Evolutionary conservation across 306 rosid species (phyloP).

Genomic region (Fragaria nilgerrensis): DNA sequence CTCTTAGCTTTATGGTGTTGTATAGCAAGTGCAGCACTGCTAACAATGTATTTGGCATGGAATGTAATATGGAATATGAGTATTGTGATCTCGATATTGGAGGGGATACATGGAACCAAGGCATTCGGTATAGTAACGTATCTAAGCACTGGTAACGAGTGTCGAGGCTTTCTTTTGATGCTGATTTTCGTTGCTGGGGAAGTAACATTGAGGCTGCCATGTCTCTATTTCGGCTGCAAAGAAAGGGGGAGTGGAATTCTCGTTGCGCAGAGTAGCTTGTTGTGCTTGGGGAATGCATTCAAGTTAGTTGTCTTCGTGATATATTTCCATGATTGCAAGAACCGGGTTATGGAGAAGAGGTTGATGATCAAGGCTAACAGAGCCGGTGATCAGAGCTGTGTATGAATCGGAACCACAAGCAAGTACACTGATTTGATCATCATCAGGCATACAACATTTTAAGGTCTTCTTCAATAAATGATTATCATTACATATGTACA

Average conservation of each 20-base stretch:
- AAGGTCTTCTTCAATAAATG: not conserved
- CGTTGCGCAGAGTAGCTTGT: conserved; percentile 34
- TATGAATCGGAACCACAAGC: not conserved
- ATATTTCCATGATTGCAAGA: conserved; percentile 58
- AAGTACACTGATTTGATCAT: not conserved
- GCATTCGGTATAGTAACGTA: conserved; percentile 40
- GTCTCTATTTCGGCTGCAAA: conserved; percentile 37
- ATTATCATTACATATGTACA: not conserved
- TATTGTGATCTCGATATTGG: conserved; percentile 50
- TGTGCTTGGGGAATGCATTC: conserved; percentile 40
- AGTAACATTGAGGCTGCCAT: conserved; percentile 36
- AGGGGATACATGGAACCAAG: conserved; percentile 41
- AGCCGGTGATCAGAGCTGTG: conserved; percentile 1
- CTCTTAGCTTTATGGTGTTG: conserved; percentile 16
- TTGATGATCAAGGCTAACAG: conserved; percentile 31
- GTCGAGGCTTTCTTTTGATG: conserved; percentile 45
- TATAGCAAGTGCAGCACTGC: conserved; percentile 21
- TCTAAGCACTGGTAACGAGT: conserved; percentile 41
- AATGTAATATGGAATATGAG: conserved; percentile 57
- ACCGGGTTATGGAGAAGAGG: conserved; percentile 41
- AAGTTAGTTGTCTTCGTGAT: conserved; percentile 55
- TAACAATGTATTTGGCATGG: conserved; percentile 48
- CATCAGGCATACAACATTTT: not conserved
- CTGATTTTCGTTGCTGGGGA: conserved; percentile 49
- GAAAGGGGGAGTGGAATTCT: conserved; percentile 26